A percentile compares a stretch with the other conserved stretches of the same genome.
Evolutionary conservation across 2,329 filamentous ascomycete species (phyloP).

Genomic region (Monilinia laxa): DNA sequence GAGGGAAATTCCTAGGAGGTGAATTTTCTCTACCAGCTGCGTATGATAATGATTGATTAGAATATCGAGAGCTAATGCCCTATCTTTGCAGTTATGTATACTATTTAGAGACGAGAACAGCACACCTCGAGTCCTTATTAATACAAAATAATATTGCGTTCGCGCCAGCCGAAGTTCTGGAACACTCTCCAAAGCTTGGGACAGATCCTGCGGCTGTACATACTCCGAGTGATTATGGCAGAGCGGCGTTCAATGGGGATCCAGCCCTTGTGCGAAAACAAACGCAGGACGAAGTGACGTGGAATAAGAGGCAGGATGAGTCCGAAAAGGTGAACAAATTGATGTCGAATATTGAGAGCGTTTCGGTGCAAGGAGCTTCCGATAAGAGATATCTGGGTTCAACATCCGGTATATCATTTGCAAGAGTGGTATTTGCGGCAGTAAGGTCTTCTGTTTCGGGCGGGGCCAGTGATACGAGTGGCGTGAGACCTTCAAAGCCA

Average conservation of each 20-base stretch:
- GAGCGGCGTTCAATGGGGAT: constrained; percentile 29
- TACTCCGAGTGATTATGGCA: constrained; percentile 38
- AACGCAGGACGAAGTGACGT: constrained; percentile 33
- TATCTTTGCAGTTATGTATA: constrained; percentile 71
- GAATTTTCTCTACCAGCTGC: constrained; percentile 31
- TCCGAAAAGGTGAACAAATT: constrained; percentile 63
- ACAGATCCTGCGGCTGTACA: constrained; percentile 36
- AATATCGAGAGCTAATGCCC: constrained; percentile 7
- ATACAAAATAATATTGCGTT: constrained; percentile 67
- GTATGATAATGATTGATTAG: neutral
- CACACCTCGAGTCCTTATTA: constrained; percentile 78
- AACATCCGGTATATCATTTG: constrained; percentile 89
- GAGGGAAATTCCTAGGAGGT: constrained; percentile 83
- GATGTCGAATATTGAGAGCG: constrained; percentile 69
- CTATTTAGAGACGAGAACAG: constrained; percentile 84
- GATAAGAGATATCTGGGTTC: constrained; percentile 81
- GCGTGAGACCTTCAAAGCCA: constrained; percentile 58
- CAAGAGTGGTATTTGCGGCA: constrained; percentile 88
- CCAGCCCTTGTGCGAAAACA: constrained; percentile 28
- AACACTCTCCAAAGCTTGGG: constrained; percentile 52
- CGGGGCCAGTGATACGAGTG: constrained; percentile 63
- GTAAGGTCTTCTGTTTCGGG: constrained; percentile 72
- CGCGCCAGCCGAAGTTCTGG: constrained; percentile 69
- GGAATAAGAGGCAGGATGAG: constrained; percentile 52
- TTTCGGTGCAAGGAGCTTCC: constrained; percentile 73